Conservation (phyloP, 2,329 filamentous ascomycete genomes). For the Pseudocercospora crystallina region DNA sequence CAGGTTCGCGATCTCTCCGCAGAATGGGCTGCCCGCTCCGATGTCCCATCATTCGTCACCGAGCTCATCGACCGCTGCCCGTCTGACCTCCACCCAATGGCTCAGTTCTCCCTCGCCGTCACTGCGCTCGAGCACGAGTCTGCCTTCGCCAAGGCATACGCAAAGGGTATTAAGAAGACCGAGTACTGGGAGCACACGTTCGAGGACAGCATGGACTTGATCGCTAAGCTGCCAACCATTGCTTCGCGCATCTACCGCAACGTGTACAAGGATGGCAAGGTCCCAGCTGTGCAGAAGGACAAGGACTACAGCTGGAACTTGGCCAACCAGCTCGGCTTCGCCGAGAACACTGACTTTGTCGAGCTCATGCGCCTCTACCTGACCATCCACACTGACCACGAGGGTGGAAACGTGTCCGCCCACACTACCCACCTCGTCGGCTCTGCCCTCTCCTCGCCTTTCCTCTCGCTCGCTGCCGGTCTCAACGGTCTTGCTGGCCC, state of each 20-base stretch:
- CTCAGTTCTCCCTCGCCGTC: slow-evolving; percentile 96
- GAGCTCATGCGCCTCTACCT: slow-evolving; percentile 99
- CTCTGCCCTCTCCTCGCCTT: slow-evolving; percentile 92
- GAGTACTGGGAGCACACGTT: slow-evolving; percentile 99
- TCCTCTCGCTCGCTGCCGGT: slow-evolving; percentile 93
- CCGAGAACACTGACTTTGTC: slow-evolving; percentile 91
- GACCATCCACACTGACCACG: slow-evolving; percentile 99
- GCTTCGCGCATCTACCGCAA: slow-evolving; percentile 99
- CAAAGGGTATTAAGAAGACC: slow-evolving; percentile 98
- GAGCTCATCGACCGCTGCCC: slow-evolving; percentile 99
- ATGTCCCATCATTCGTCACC: slow-evolving; percentile 96
- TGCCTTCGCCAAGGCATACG: slow-evolving; percentile 96
- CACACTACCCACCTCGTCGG: slow-evolving; percentile 99
- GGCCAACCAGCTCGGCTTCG: slow-evolving; percentile 98
- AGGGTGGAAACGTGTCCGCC: slow-evolving; percentile 97
- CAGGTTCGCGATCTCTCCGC: slow-evolving; percentile 97
- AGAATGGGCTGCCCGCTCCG: slow-evolving; percentile 97
- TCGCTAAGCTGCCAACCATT: slow-evolving; percentile 98
- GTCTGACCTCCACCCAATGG: slow-evolving; percentile 98
- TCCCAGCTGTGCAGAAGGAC: slow-evolving; percentile 92
- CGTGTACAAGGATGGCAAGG: slow-evolving; percentile 99
- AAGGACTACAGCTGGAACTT: slow-evolving; percentile 99
- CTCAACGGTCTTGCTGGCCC: slow-evolving; percentile 97
- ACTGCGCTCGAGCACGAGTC: slow-evolving; percentile 98
- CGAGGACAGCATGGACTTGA: slow-evolving; percentile 99